Evolutionary conservation across 768 basidiomycete species (phyloP), one percentile per base, ranked within the genome.

Genomic region (Cystobasidiopsis lactophilus): DNA sequence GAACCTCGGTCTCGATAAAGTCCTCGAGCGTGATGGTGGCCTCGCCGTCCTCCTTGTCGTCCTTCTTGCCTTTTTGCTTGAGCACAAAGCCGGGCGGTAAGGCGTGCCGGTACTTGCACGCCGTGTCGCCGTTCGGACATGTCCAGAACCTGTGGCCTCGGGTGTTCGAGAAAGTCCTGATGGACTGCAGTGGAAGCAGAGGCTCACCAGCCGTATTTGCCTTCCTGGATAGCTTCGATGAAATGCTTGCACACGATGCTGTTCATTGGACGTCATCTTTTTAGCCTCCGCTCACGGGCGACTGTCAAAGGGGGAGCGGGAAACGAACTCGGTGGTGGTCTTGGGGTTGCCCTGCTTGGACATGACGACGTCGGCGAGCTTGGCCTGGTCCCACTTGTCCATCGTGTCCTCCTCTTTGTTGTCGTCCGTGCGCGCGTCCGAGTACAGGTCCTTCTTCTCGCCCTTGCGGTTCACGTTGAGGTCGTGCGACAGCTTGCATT

Each of bases 311-410:
- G 7, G 33, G 7, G 16, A 16, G 7, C 9, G 16, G 16, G 7
- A 7, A 7, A 35, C 33, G 33, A 7, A 35, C 33, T 96, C 91
- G 35, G 91, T 96, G 2, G 79, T 81, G 24, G 84, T 91, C 59
- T 79, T 75, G 48, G 84, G 85, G 67, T 89, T 93, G 26, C 89
- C 89, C 57, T 77, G 74, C 67, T 86, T 89, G 10, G 79, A 81
- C 18, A 77, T 59, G 1, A 96, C 85, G 52, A 96, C 93, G n/a
- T 69, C 76, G 37, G 77, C 73, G 52, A 98, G 70, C 68, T 95
- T 95, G 62, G 79, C 86, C 56, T 96, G 83, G 67, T 93, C 86
- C 93, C 93, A 98, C 57, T 71, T 77, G 60, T 93, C 88, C 93
- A 96, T 96, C 11, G 85, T 88, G 69, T 96, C 89, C 88, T 58